Conservation (phyloP, 192 early-diverging fungal genomes). For the Entrophospora sp. region DNA sequence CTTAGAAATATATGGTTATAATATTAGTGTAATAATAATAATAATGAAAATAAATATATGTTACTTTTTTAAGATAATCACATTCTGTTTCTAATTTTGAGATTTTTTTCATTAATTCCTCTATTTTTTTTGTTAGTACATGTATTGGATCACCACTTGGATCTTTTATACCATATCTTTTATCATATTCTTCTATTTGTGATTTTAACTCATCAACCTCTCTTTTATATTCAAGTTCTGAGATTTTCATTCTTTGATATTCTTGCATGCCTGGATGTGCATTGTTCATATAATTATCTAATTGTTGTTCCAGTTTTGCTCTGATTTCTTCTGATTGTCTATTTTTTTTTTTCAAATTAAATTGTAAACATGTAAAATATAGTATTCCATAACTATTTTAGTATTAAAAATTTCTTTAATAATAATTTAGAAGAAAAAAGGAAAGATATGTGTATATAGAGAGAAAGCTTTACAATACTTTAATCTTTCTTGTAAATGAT, state of each 20-base stretch:
- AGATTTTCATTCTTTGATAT: neutral
- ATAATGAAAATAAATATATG: neutral
- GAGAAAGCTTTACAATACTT: constrained; percentile 22
- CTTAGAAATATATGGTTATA: neutral
- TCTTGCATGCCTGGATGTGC: neutral
- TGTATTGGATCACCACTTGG: constrained; percentile 25
- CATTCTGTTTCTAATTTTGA: constrained; percentile 42
- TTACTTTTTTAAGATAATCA: constrained; percentile 2
- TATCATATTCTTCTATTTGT: constrained; percentile 25
- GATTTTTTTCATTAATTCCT: constrained; percentile 43
- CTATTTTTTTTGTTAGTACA: constrained; percentile 19
- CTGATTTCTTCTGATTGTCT: constrained; percentile 30
- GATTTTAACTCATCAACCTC: constrained; percentile 35
- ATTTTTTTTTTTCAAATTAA: neutral
- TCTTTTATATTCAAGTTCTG: constrained; percentile 32
- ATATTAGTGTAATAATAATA: neutral
- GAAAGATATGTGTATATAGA: no score
- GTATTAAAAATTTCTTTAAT: no score
- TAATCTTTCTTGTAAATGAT: constrained; percentile 43
- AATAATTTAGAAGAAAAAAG: no score
- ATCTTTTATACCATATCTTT: constrained; percentile 18
- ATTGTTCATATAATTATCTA: neutral
- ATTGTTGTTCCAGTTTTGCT: neutral
- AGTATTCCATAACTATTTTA: no score
- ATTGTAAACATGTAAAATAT: neutral